A percentile compares a stretch with the other conserved stretches of the same genome.
Evolutionary conservation across 2,329 filamentous ascomycete species (phyloP).

Genomic region (Botryotinia convoluta): DNA sequence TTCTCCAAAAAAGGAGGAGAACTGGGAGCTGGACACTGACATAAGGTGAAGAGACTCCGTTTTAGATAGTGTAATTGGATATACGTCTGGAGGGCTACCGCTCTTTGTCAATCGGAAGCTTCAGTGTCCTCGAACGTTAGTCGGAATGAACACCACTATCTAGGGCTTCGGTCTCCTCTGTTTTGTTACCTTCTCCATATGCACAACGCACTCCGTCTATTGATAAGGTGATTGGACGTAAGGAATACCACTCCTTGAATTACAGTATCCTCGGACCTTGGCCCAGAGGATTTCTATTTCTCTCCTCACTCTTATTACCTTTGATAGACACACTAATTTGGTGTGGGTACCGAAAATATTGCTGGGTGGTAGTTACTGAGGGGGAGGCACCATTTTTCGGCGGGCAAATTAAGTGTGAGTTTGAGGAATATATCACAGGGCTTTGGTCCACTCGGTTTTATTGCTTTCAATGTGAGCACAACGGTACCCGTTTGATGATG

Average conservation of each 20-base stretch:
- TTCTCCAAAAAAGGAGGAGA: too few relatives aligned
- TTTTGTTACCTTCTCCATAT: background rate
- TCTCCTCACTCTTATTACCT: background rate
- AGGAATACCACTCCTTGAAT: background rate
- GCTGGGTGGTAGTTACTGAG: too few relatives aligned
- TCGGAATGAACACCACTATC: background rate
- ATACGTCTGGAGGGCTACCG: background rate
- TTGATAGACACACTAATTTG: background rate
- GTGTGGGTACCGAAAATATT: background rate
- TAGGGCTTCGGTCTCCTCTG: background rate
- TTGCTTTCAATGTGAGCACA: too few relatives aligned
- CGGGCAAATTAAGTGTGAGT: background rate
- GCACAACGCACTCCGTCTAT: background rate
- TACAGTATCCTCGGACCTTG: background rate
- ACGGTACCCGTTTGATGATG: background rate
- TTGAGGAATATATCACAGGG: background rate
- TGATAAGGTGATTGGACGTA: background rate
- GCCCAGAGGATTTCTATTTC: background rate
- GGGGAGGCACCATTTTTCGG: too few relatives aligned
- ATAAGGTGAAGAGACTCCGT: background rate
- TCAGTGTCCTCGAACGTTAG: background rate
- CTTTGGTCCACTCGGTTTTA: background rate
- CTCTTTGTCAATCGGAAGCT: background rate
- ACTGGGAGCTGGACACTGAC: background rate
- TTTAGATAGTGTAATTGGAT: background rate